Evolutionary conservation across 1,139 yeast genomes (phyloP), one percentile per base, ranked within the genome.

Genomic region (Hyphopichia fennica): DNA sequence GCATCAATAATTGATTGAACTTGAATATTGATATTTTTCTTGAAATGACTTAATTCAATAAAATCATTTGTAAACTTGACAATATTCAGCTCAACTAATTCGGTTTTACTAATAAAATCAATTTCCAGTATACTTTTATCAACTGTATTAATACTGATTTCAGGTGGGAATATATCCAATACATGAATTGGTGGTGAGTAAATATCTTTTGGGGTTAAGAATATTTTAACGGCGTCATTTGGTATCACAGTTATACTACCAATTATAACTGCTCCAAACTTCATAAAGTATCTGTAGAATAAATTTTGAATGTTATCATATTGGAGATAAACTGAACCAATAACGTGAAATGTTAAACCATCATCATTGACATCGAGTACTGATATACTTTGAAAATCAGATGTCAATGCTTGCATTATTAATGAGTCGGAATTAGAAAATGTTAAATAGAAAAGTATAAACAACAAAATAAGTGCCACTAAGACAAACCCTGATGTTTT

Each of bases 121-220:
- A 67, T 44, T n/a, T 53, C 51, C 3, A 68, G 61, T 10, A 45
- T 32, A 5, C 57, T 48, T 3, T 51, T 48, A 38, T 65, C 54
- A 7, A 48, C 40, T 16, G 66, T 47, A 29, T 52, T 52, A 3
- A 66, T 50, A 2, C 49, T 42, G 4, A 67, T 27, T 13, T 56
- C 59, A 2, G 71, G 69, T 3, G 67, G 63, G 16, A 41, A 47
- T 1, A 58, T 46, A 42, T 66, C 59, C 10, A 59, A 45, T 30
- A 63, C 47, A 44, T 66, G 69, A 10, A 53, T 49, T 4, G 55
- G 56, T 2, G 45, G 45, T 1, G 45, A 42, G 16, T 44, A 47
- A 4, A 52, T 38, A 16, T 46, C 58, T 6, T 54, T 43, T 4
- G 62, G 60, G 31, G 55, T 51, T 15, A 56, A 55, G 33, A 48